Evolutionary conservation across 176 grass and related monocot species (phyloP), one percentile per base, ranked within the genome.

Genomic region (Eleusine coracana): DNA sequence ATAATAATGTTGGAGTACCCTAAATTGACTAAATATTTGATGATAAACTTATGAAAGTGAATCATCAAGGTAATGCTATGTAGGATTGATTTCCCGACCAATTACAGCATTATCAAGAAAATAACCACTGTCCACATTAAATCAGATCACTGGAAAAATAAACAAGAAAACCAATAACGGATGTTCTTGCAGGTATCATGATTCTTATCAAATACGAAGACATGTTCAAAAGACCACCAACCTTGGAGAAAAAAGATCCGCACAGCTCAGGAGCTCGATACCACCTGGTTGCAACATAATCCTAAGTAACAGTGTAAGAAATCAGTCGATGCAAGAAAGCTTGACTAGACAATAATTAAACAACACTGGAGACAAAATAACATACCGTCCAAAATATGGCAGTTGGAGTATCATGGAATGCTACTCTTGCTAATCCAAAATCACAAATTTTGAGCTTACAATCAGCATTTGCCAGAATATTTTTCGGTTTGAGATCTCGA

Each of bases 371-470:
- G 7, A 31, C 50, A 28, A 74, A 25, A 48, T 68, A 55, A 45
- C 15, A 71, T 87, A 97, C 94, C 82, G 96, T 98, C 96, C 96
- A 98, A 75, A 98, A 98, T 70, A 98, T 95, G 71, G 93, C 93
- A 28, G 96, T 98, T 70, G 96, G 96, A 79, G 96, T 93, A 71
- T 98, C 96, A 21, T 69, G 89, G 55, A 98, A 95, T 80, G 96
- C 92, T 56, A 98, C 96, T 54, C 96, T 94, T 42, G 96, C 96
- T 56, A 98, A 77, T 66, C 96, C 96, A 70, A 98, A 98, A 76
- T 98, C 96, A 27, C 96, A 98, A 85, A 98, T 98, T 86, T 98
- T 98, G 74, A 98, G 92, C 87, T 98, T 98, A 80, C 96, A 98
- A 87, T 98, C 93, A 71, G 96, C 87, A 90, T 98, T 98, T 14